Evolutionary conservation across 2,329 filamentous ascomycete genomes (phyloP), one percentile per base, ranked within the genome.

Genomic region (Rutstroemia sp.): DNA sequence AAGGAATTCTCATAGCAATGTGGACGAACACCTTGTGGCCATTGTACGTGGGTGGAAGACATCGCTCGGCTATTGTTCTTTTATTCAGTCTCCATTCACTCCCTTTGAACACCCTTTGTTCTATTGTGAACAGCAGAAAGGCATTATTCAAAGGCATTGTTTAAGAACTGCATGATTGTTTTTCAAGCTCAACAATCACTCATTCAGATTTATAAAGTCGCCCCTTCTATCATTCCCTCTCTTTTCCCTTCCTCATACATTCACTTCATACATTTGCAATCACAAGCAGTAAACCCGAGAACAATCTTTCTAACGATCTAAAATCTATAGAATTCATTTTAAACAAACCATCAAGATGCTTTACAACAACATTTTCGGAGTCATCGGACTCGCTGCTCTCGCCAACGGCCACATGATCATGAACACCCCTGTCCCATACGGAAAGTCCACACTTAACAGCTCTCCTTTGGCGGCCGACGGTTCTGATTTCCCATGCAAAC

Each of bases 401-500:
- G 81, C 78, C 64, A 79, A 81, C 50, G 89, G 87, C 45, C 94
- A 97, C 72, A 87, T 96, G 78, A 74, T 80, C 42, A 86, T 97
- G 77, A 73, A 67, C 52, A 76, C 74, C 8, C 92, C 94, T 0
- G 69, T 75, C 3, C 90, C 90, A 0, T 92, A 82, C 59, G 65
- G 73, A 63, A 64, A 72, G 49, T 64, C 68, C 16, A 68, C 71
- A 9, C 73, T 79, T 19, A 75, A 76, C 72, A 92, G 88, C 72
- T 73, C 74, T 3, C 92, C 94, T 0, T 76, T 57, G n/a, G 64
- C 68, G 0, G 71, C 72, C 0, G 68, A 69, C 39, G 88, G 88
- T 0, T 74, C 72, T 39, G 75, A 96, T 69, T 99, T 88, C 68
- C 94, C 94, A 0, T 97, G 94, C 82, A 92, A 96, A 70, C 71